Conservation (phyloP, 345 rosid species). For the Pugionium dolabratum region DNA sequence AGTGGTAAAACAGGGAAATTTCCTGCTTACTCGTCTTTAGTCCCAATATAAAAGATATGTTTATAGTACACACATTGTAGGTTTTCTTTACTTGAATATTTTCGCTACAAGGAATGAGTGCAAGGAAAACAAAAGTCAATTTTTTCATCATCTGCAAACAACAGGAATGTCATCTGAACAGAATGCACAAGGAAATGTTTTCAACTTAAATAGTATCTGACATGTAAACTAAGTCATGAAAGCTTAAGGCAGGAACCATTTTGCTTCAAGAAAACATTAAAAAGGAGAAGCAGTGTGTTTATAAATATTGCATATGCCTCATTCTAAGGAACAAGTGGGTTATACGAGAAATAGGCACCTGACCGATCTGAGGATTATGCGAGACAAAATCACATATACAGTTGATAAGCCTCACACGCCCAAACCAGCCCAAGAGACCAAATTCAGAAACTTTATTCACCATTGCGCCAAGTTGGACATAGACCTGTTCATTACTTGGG, state of each 20-base stretch:
- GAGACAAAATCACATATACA: conserved; percentile 72
- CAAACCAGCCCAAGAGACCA: conserved; percentile 82
- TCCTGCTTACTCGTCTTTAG: neutral
- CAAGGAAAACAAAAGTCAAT: conserved; percentile 1
- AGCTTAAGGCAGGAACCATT: conserved; percentile 11
- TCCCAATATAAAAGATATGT: conserved; percentile 7
- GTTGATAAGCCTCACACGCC: conserved; percentile 71
- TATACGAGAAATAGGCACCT: conserved; percentile 52
- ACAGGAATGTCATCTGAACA: conserved; percentile 24
- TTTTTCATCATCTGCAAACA: conserved; percentile 15
- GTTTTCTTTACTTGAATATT: conserved; percentile 1
- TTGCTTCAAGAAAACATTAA: conserved; percentile 8
- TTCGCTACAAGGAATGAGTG: conserved; percentile 3
- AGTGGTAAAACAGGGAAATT: conserved; percentile 15
- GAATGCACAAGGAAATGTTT: conserved; percentile 13
- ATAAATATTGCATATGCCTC: conserved; percentile 3
- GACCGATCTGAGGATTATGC: conserved; percentile 75
- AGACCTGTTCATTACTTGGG: conserved; percentile 49
- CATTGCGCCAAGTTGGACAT: conserved; percentile 58
- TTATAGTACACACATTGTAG: conserved; percentile 3
- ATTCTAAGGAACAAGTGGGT: conserved; percentile 17
- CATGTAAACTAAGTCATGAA: conserved; percentile 16
- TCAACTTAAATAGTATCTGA: conserved; percentile 8
- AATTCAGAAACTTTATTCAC: conserved; percentile 66
- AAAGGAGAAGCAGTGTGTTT: conserved; percentile 7